Conservation (phyloP, 2,329 filamentous ascomycete species). For the Paraphoma chrysanthemicola region DNA sequence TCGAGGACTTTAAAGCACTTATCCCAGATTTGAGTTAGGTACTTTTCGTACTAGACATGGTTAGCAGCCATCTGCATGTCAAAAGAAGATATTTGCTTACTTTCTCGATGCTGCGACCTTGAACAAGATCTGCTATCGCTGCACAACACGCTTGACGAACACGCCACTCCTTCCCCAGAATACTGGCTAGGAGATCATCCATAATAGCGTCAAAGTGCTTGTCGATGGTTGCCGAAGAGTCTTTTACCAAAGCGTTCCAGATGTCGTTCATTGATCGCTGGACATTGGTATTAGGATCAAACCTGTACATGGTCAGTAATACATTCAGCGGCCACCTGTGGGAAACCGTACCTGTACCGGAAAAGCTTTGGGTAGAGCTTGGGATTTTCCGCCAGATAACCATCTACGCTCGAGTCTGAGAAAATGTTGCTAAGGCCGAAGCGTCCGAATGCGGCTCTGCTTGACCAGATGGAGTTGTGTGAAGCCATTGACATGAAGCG, state of each 20-base stretch:
- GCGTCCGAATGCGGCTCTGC: conserved; percentile 91
- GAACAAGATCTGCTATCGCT: conserved; percentile 85
- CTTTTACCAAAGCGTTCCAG: conserved; percentile 95
- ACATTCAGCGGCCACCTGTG: background rate
- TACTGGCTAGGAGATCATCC: conserved; percentile 82
- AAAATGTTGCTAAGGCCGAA: conserved; percentile 93
- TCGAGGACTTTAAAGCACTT: conserved; percentile 90
- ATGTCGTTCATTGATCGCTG: conserved; percentile 97
- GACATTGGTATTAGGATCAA: conserved; percentile 93
- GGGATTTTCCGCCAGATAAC: conserved; percentile 78
- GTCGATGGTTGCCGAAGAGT: conserved; percentile 77
- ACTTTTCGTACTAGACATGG: conserved; percentile 72
- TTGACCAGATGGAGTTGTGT: conserved; percentile 96
- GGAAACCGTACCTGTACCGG: conserved; percentile 69
- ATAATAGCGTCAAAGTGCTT: conserved; percentile 88
- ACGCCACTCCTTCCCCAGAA: conserved; percentile 91
- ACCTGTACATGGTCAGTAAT: conserved; percentile 51
- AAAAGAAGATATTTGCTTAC: conserved; percentile 17
- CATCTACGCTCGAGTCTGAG: conserved; percentile 76
- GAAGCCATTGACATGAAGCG: conserved; percentile 97
- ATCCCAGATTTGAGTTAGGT: conserved; percentile 84
- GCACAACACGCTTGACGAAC: conserved; percentile 91
- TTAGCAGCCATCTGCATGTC: conserved; percentile 8
- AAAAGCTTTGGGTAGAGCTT: conserved; percentile 96
- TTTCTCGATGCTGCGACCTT: conserved; percentile 70